Conservation (phyloP, 352 stramenopile species). For the Pythium brassicae region DNA sequence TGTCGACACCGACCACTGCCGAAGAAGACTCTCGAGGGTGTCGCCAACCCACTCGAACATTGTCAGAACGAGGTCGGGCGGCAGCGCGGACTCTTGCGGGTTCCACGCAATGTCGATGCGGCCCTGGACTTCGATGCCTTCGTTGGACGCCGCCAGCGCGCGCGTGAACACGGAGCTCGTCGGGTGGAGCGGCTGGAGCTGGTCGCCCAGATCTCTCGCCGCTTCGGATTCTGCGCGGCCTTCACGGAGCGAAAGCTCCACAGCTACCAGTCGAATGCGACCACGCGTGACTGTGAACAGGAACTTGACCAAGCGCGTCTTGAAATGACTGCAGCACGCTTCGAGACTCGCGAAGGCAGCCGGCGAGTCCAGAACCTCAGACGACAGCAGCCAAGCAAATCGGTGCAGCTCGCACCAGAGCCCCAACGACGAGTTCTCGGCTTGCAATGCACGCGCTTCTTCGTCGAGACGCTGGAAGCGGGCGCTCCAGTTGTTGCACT, state of each 20-base stretch:
- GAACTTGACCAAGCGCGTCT: not conserved
- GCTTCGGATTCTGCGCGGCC: not conserved
- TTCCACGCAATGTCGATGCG: conserved; percentile 2
- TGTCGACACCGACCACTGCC: not conserved
- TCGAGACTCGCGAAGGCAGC: not conserved
- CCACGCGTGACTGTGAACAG: not conserved
- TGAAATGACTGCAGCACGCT: not conserved
- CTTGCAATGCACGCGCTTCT: not conserved
- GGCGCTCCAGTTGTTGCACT: not conserved
- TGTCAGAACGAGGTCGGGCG: not conserved
- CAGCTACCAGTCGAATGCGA: not conserved
- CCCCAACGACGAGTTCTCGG: not conserved
- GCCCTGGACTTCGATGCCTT: not conserved
- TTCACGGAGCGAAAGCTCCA: conserved; percentile 1
- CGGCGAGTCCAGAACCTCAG: not conserved
- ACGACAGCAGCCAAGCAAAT: not conserved
- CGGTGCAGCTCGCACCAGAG: conserved; percentile 1
- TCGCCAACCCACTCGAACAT: conserved; percentile 8
- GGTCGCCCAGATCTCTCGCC: not conserved
- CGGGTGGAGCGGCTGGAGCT: not conserved
- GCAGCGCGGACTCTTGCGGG: not conserved
- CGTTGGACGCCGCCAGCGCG: not conserved
- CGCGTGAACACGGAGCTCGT: not conserved
- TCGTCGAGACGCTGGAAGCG: not conserved
- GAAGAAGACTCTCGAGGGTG: conserved; percentile 3